phyloP scores from a whole-genome alignment of 148 eudicot species.

The Oxyria digyna region DNA sequence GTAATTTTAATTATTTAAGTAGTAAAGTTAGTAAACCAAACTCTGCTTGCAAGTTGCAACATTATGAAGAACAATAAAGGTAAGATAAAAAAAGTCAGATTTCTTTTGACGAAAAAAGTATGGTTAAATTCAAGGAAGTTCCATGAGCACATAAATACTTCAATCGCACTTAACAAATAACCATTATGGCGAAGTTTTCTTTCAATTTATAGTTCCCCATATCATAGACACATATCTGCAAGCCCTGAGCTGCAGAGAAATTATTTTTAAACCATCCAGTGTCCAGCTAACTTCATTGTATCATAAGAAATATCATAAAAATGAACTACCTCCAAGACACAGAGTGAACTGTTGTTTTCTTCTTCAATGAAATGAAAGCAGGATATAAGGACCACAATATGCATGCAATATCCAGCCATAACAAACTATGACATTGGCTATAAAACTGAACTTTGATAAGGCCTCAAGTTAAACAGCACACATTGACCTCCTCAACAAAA shows the following conservation, averaged over 20 bases:
- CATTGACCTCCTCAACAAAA: background rate
- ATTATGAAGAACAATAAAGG: background rate
- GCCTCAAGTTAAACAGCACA: background rate
- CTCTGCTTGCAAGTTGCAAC: background rate
- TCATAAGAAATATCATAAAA: background rate
- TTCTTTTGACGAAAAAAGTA: too few relatives aligned
- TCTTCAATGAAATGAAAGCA: background rate
- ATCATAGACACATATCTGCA: background rate
- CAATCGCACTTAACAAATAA: background rate
- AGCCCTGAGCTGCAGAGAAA: background rate
- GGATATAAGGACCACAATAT: background rate
- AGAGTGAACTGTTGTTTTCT: background rate
- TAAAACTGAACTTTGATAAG: background rate
- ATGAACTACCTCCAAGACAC: background rate
- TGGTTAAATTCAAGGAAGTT: background rate
- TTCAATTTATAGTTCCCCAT: background rate
- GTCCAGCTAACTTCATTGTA: background rate
- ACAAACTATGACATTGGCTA: background rate
- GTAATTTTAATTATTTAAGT: background rate
- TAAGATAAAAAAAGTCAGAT: background rate
- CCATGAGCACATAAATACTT: background rate
- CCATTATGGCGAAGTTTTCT: background rate
- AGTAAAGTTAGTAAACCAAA: background rate
- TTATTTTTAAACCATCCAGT: background rate
- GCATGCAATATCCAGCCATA: background rate